Conservation (phyloP, 305 asterid genomes). For the Lippia alba region DNA sequence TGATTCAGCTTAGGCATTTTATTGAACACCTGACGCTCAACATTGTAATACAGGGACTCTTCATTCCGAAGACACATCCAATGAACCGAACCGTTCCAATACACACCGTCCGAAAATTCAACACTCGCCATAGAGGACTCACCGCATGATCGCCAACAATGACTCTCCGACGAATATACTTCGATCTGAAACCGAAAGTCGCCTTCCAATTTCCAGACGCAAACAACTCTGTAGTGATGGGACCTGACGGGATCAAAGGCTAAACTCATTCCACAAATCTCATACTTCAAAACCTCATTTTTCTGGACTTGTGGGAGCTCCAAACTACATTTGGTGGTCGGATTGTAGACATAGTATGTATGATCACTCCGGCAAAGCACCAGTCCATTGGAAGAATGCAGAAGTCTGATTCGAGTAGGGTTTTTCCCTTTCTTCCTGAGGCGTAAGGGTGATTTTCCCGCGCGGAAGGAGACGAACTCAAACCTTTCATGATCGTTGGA, state of each 20-base stretch:
- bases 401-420: slow-evolving; percentile 2
- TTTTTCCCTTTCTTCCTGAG: not conserved
- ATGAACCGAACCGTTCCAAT: slow-evolving; percentile 1
- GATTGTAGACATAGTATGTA: slow-evolving; percentile 36
- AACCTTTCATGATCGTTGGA: not conserved
- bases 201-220: not conserved
- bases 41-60: not conserved
- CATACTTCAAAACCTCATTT: not conserved
- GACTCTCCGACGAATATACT: no score
- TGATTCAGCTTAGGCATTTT: not conserved
- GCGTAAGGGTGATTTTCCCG: not conserved
- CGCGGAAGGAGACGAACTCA: slow-evolving; percentile 8
- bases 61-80: not conserved
- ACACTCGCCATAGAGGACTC: no score
- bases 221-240: not conserved
- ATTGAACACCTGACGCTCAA: not conserved
- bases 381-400: slow-evolving; percentile 45
- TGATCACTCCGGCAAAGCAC: slow-evolving; percentile 5
- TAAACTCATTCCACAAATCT: slow-evolving; percentile 19
- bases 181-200: no score
- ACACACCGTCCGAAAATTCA: not conserved
- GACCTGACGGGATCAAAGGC: slow-evolving; percentile 8
- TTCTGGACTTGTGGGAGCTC: slow-evolving; percentile 2
- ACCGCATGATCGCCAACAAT: no score
- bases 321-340: slow-evolving; percentile 29